Evolutionary conservation across 176 grass and related monocot genomes (phyloP).

Genomic region (Canna indica): DNA sequence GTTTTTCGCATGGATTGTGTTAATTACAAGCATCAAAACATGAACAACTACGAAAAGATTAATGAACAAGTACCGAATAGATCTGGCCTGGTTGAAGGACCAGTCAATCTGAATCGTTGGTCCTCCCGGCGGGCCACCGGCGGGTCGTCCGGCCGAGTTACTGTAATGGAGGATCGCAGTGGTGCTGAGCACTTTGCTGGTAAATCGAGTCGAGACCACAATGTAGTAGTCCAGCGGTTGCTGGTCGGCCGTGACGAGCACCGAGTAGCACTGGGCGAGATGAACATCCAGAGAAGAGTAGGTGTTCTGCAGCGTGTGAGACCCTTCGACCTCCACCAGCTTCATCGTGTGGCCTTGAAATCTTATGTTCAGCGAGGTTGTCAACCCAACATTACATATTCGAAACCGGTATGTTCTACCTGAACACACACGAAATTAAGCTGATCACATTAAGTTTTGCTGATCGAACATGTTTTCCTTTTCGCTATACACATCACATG

Average conservation of each 20-base stretch:
- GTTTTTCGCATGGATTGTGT: no score
- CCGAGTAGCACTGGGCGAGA: slow-evolving; percentile 1
- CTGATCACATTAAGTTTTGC: not conserved
- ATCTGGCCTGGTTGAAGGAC: slow-evolving; percentile 13
- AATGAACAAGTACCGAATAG: slow-evolving; percentile 4
- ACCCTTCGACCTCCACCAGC: slow-evolving; percentile 15
- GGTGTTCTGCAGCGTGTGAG: slow-evolving; percentile 10
- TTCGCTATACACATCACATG: no score
- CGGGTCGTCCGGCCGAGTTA: not conserved
- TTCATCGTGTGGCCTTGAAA: slow-evolving; percentile 7
- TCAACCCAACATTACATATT: slow-evolving; percentile 6
- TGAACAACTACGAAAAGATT: no score
- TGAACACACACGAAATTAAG: not conserved
- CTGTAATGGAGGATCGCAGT: slow-evolving; percentile 8
- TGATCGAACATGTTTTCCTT: not conserved
- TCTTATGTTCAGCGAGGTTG: slow-evolving; percentile 9
- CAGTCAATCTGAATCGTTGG: slow-evolving; percentile 12
- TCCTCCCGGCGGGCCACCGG: not conserved
- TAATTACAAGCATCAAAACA: no score
- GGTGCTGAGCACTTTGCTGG: not conserved
- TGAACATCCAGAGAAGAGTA: slow-evolving; percentile 13
- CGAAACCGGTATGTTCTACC: slow-evolving; percentile 13
- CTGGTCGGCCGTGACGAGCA: slow-evolving; percentile 9
- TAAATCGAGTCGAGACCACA: not conserved
- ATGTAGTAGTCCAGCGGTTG: not conserved